These are phyloP conservation scores for Steccherinum ochraceum DNA, from an alignment of 768 basidiomycete genomes.

Conservation along the genomic window DNA sequence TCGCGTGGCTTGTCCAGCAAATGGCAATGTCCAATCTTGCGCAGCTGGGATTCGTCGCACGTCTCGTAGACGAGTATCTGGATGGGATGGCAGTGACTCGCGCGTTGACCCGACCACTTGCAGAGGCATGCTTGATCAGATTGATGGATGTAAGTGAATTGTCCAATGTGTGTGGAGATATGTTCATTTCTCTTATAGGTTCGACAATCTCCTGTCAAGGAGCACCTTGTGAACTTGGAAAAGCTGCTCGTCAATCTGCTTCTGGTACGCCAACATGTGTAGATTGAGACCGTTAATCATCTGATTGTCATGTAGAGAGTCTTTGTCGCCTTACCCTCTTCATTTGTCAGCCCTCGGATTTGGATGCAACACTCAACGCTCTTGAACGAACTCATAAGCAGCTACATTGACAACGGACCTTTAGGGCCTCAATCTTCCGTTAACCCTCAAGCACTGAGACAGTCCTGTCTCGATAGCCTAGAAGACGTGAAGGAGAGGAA, in stretches of 20 bases:
- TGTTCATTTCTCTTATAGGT: conserved; percentile 36
- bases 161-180: not conserved
- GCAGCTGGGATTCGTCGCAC: conserved; percentile 69
- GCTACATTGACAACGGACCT: conserved; percentile 25
- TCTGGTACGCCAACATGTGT: conserved; percentile 38
- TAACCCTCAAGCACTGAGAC: conserved; percentile 35
- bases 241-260: conserved; percentile 48
- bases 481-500: conserved; percentile 71
- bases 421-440: conserved; percentile 31
- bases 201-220: conserved; percentile 43
- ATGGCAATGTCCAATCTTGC: conserved; percentile 75
- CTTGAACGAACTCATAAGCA: conserved; percentile 41
- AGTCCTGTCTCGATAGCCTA: conserved; percentile 50
- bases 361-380: conserved; percentile 52
- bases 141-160: conserved; percentile 48
- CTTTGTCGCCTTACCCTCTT: conserved; percentile 67
- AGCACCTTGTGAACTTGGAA: conserved; percentile 49
- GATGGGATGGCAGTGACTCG: conserved; percentile 61
- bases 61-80: conserved; percentile 76
- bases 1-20: conserved; percentile 75
- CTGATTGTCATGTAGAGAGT: conserved; percentile 40
- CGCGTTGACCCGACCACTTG: conserved; percentile 62
- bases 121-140: conserved; percentile 64
- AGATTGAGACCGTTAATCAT: not conserved
- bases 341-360: conserved; percentile 64